Base-by-base conservation (phyloP, 768 basidiomycete genomes). In the Suillus hirtellus region DNA sequence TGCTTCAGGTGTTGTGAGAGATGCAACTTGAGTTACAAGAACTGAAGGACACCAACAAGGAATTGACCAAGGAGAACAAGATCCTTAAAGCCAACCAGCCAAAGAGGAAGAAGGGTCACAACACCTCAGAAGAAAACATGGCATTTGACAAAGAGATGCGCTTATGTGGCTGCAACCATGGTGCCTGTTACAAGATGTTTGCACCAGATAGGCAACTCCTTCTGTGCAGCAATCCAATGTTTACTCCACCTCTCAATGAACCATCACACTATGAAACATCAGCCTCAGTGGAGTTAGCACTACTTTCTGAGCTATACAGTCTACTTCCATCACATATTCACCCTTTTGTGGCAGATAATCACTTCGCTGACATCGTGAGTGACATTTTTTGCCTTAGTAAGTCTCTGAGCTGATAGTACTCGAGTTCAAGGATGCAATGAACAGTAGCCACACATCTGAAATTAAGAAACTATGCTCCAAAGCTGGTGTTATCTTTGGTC, bases 1-100 rank as follows among this genome's bases (percentile, higher is more conserved):
- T 49, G 6, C 7, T 49, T 49, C 47, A 49, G 47, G 47, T 3
- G 0, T 49, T 49, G 47, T 7, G 47, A 49, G 47, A 49, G 15
- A 15, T 1, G 3, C 47, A 49, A 1, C 47, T 49, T 3, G 2
- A 49, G 47, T 49, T 49, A 24, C 47, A 27, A 24, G 24, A 49
- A 27, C 47, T 49, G 14, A 49, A 49, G 24, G 47, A 27, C 4
- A 0, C 47, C 47, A 61, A 56, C n/a, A 61, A 53, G 47, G 61
- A 62, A 24, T 58, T 62, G 61, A 62, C 55, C 0, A 14, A 44
- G 11, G 61, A 55, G 53, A 62, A 62, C 56, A 43, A 15, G 15
- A n/a, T 42, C 19, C 42, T 62, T 31, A 59, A 44, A 19, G 21
- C 37, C 37, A 62, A 62, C 31, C 61, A 62, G 54, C 61, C 12